Percentiles rank a stretch among this genome's conserved stretches.
Evolutionary conservation across 345 rosid species (phyloP).

Genomic region (Eucalyptus brandiana): DNA sequence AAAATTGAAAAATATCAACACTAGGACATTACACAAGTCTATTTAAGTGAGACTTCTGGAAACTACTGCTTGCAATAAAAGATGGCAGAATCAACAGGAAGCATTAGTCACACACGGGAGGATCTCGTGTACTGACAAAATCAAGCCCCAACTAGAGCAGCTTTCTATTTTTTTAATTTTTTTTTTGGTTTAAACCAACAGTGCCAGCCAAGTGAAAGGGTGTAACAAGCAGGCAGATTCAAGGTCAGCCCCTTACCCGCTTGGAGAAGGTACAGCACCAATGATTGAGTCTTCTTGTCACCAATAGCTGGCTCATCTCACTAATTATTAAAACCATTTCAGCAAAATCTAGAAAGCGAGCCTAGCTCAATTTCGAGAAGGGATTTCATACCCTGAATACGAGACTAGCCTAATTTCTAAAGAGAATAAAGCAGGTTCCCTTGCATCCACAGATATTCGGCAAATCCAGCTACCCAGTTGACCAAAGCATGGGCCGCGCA

Average conservation of each 20-base stretch:
- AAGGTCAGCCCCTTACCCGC: neutral
- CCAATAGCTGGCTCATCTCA: neutral
- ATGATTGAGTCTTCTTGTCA: neutral
- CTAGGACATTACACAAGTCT: neutral
- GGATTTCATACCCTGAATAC: neutral
- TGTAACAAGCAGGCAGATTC: neutral
- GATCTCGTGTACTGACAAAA: neutral
- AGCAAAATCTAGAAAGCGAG: neutral
- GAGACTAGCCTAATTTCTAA: neutral
- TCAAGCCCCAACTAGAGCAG: neutral
- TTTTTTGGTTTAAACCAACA: neutral
- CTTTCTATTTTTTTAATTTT: neutral
- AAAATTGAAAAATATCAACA: neutral
- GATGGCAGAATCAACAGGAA: neutral
- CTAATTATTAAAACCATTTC: neutral
- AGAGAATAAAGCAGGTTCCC: neutral
- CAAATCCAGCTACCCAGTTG: neutral
- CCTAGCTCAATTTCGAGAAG: neutral
- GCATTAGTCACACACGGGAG: neutral
- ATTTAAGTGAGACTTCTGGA: neutral
- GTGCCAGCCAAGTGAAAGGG: neutral
- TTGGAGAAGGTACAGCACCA: neutral
- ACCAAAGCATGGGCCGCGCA: neutral
- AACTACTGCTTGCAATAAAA: neutral
- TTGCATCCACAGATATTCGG: neutral